Evolutionary conservation across 164 flowering plant species (phyloP).

Genomic region (Stephania japonica): DNA sequence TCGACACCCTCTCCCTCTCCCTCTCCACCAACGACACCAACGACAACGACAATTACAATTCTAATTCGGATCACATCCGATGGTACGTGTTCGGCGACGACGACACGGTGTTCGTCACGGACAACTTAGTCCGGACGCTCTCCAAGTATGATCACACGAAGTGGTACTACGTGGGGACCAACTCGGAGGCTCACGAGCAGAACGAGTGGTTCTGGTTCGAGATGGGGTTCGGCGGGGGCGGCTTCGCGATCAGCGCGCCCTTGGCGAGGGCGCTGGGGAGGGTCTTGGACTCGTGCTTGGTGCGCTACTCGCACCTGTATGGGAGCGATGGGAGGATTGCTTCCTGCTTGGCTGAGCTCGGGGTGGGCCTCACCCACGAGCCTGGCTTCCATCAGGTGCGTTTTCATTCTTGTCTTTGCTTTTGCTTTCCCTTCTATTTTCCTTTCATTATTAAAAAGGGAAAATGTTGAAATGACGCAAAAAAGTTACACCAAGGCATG

Average conservation of each 20-base stretch:
- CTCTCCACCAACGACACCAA: conserved; percentile 30
- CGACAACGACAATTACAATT: background rate
- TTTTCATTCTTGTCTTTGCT: background rate
- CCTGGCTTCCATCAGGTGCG: conserved; percentile 94
- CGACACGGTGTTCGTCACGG: conserved; percentile 70
- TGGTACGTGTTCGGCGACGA: conserved; percentile 95
- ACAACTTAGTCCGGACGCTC: conserved; percentile 50
- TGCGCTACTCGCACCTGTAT: conserved; percentile 63
- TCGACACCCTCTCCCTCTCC: conserved; percentile 28
- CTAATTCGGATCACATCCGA: too few relatives aligned
- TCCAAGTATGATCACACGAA: conserved; percentile 59
- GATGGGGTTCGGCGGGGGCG: conserved; percentile 96
- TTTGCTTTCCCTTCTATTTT: too few relatives aligned
- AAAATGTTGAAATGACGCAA: too few relatives aligned
- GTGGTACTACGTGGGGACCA: conserved; percentile 68
- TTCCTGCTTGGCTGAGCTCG: conserved; percentile 86
- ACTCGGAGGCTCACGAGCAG: conserved; percentile 65
- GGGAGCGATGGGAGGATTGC: conserved; percentile 77
- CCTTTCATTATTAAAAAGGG: too few relatives aligned
- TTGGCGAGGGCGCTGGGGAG: conserved; percentile 56
- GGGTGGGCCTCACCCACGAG: conserved; percentile 67
- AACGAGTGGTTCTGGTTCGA: conserved; percentile 50
- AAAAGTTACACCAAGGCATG: too few relatives aligned
- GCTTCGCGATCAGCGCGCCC: conserved; percentile 66
- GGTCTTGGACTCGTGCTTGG: conserved; percentile 69